Evolutionary conservation across 441 rosid genomes (phyloP).

Genomic region (Viola pubescens): DNA sequence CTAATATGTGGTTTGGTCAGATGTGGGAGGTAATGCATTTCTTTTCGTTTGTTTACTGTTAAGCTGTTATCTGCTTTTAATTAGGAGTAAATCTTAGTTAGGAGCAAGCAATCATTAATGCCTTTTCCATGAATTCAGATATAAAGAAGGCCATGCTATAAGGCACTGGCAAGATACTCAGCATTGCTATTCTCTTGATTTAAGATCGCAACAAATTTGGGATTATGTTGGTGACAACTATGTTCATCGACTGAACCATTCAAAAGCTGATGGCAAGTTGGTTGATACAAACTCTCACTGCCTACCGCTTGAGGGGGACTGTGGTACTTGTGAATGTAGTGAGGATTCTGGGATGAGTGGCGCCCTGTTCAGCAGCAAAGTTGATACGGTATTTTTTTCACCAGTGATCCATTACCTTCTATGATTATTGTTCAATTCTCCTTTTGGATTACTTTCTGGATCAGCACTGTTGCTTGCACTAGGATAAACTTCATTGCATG

Average conservation of each 20-base stretch:
- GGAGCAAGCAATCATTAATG: background rate
- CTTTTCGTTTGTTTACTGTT: conserved; percentile 2
- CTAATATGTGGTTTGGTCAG: conserved; percentile 90
- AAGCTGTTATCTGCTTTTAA: background rate
- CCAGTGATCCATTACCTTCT: too few species aligned
- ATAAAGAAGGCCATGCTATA: conserved; percentile 82
- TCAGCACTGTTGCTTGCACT: too few species aligned
- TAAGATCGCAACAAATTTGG: conserved; percentile 88
- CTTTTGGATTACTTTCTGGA: too few species aligned
- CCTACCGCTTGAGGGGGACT: conserved; percentile 49
- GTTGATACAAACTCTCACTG: conserved; percentile 50
- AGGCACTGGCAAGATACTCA: conserved; percentile 86
- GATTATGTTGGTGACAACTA: conserved; percentile 94
- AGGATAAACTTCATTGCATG: background rate
- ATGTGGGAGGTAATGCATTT: conserved; percentile 70
- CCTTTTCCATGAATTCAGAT: conserved; percentile 38
- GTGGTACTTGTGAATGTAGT: conserved; percentile 49
- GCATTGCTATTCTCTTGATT: conserved; percentile 79
- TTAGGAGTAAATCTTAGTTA: too few species aligned
- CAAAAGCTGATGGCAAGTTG: conserved; percentile 66
- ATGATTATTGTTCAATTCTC: too few species aligned
- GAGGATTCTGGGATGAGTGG: conserved; percentile 75
- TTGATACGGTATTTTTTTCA: conserved; percentile 58
- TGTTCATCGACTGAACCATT: conserved; percentile 86
- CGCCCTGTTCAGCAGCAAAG: conserved; percentile 74